These are phyloP conservation scores for Debaryomyces coudertii DNA, from an alignment of 1,139 yeast genomes.

Conservation along the genomic window DNA sequence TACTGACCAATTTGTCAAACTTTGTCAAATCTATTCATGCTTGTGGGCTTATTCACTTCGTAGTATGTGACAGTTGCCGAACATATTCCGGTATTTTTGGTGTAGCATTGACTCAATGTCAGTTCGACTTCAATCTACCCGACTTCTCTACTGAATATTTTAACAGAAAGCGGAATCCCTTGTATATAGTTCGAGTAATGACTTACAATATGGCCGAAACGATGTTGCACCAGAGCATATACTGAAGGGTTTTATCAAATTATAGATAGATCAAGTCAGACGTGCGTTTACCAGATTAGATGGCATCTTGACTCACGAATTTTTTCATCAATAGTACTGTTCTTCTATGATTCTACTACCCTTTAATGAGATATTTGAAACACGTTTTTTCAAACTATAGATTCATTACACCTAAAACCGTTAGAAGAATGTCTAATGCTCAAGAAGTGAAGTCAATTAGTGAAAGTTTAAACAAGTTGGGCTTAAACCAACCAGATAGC, in stretches of 20 bases:
- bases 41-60: too few relatives aligned
- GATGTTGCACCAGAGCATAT: not conserved
- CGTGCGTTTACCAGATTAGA: not conserved
- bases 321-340: slow-evolving; percentile 1
- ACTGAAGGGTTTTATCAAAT: not conserved
- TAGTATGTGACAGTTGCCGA: too few relatives aligned
- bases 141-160: too few relatives aligned
- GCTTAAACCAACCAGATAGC: slow-evolving; percentile 35
- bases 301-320: slow-evolving; percentile 8
- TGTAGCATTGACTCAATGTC: too few relatives aligned
- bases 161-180: too few relatives aligned
- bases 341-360: not conserved
- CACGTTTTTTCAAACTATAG: slow-evolving; percentile 17
- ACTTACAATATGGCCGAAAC: not conserved
- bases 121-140: too few relatives aligned
- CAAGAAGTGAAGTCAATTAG: slow-evolving; percentile 34
- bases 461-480: slow-evolving; percentile 39
- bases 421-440: slow-evolving; percentile 13
- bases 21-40: too few relatives aligned
- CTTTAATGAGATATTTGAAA: slow-evolving; percentile 18
- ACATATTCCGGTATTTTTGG: too few relatives aligned
- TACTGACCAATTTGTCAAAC: too few relatives aligned
- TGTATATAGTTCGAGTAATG: too few relatives aligned
- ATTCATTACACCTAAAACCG: slow-evolving; percentile 5
- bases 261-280: not conserved